Conservation (phyloP, 805 yeast genomes). For the Teunomyces cretensis region DNA sequence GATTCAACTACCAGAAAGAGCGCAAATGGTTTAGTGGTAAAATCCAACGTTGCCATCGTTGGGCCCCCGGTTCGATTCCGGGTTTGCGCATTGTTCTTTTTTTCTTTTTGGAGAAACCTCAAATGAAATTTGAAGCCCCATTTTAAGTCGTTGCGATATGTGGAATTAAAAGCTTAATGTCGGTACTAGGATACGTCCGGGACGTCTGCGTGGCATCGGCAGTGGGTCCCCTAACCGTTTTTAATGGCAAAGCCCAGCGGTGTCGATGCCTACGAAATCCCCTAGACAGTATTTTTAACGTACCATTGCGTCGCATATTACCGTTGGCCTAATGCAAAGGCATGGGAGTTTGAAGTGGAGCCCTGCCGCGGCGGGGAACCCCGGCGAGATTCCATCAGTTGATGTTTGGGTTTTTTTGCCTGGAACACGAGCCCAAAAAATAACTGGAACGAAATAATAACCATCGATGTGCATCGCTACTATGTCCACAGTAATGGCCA, state of each 20-base stretch:
- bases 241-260: too few relatives aligned
- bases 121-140: neutral
- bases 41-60: constrained; percentile 5
- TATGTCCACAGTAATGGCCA: too few relatives aligned
- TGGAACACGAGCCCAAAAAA: constrained; percentile 1
- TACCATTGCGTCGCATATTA: neutral
- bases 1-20: neutral
- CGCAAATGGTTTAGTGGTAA: constrained; percentile 5
- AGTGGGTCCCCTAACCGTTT: too few relatives aligned
- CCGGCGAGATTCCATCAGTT: neutral
- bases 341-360: neutral
- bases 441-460: neutral
- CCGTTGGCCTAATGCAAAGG: neutral
- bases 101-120: neutral
- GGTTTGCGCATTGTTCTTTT: neutral
- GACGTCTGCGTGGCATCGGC: too few relatives aligned
- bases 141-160: too few relatives aligned
- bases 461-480: neutral
- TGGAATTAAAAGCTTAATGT: too few relatives aligned
- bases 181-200: too few relatives aligned
- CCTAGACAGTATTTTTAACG: too few relatives aligned
- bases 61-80: constrained; percentile 6
- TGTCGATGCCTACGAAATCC: too few relatives aligned
- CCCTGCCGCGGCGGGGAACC: neutral
- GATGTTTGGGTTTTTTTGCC: neutral